Base-by-base conservation (phyloP, 2,329 filamentous ascomycete species). In the Fusarium chuoi region DNA sequence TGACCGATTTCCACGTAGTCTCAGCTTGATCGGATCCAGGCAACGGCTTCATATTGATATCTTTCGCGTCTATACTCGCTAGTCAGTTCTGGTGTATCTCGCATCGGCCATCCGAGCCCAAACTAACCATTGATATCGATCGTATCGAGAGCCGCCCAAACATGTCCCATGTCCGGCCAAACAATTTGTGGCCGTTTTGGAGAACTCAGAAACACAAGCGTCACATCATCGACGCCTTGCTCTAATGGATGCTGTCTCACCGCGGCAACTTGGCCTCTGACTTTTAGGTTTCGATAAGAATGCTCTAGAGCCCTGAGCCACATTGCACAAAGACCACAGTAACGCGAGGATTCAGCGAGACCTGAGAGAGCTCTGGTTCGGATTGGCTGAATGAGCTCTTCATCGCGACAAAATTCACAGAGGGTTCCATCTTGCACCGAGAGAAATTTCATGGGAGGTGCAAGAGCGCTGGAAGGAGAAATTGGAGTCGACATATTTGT, bases 401-500 rank as follows among this genome's bases (percentile, higher is more conserved):
- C 24, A 51, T 58, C 42, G 35, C 41, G 22, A 41, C 68, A 70
- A 30, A 59, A 70, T 35, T 57, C 39, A 42, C 65, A 70, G 22
- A 70, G 59, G 0, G 42, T 68, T 20, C 39, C 55, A 17, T 54
- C 62, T 33, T 61, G 30, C 11, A 52, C 14, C 26, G 45, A 46
- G 35, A 65, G 62, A 13, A 61, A 26, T 9, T 15, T 28, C 22
- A 8, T 15, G 2, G 39, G 20, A 20, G 17, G 9, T 8, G 36
- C 7, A 10, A 22, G 24, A 17, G 5, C 13, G 9, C 11, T 26
- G 6, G 12, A 28, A 7, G 28, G 20, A 30, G 15, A n/a, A 5
- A 15, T 24, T 51, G 17, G 22, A 9, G 17, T 6, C 15, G 28
- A 11, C 54, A 64, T 51, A 4, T 18, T 28, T 30, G 11, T 7